These are phyloP conservation scores for Sporobolomyces phaffii DNA, from an alignment of 768 basidiomycete species.

Conservation along the genomic window DNA sequence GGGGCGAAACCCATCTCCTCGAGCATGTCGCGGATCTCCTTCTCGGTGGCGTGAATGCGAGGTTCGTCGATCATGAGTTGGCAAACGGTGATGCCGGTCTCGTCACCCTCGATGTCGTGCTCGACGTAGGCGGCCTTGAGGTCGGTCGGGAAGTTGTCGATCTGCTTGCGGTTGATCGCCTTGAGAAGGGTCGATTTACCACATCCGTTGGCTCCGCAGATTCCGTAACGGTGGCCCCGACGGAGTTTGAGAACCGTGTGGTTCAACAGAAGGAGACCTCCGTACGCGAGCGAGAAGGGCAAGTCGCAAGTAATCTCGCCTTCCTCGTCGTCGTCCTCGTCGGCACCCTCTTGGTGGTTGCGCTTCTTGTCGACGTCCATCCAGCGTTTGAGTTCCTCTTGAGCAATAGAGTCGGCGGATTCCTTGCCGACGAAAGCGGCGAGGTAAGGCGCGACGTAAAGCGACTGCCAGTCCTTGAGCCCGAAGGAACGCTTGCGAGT, in stretches of 20 bases:
- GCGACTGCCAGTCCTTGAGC: slow-evolving; percentile 47
- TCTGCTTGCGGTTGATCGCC: slow-evolving; percentile 85
- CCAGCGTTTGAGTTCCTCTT: slow-evolving; percentile 66
- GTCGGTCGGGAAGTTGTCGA: slow-evolving; percentile 85
- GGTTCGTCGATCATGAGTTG: slow-evolving; percentile 52
- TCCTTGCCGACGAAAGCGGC: slow-evolving; percentile 57
- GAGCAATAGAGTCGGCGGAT: slow-evolving; percentile 50
- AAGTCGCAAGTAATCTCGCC: slow-evolving; percentile 86
- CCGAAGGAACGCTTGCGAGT: slow-evolving; percentile 51
- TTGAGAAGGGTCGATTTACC: slow-evolving; percentile 96
- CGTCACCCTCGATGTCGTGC: slow-evolving; percentile 62
- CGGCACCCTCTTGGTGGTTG: slow-evolving; percentile 47
- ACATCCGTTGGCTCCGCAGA: slow-evolving; percentile 90
- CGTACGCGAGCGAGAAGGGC: slow-evolving; percentile 90
- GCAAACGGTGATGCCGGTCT: slow-evolving; percentile 40
- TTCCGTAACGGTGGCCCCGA: slow-evolving; percentile 83
- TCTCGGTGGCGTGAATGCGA: slow-evolving; percentile 72
- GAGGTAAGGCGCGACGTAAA: slow-evolving; percentile 67
- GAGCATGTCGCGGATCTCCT: slow-evolving; percentile 70
- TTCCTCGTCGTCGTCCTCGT: slow-evolving; percentile 57
- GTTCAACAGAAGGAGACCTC: slow-evolving; percentile 84
- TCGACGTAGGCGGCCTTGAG: slow-evolving; percentile 93
- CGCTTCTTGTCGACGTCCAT: slow-evolving; percentile 61
- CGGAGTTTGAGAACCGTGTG: slow-evolving; percentile 84
- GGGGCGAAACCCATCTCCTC: slow-evolving; percentile 87